Evolutionary conservation across 2,329 filamentous ascomycete species (phyloP), one percentile per base, ranked within the genome.

Genomic region (Neurospora crassa): DNA sequence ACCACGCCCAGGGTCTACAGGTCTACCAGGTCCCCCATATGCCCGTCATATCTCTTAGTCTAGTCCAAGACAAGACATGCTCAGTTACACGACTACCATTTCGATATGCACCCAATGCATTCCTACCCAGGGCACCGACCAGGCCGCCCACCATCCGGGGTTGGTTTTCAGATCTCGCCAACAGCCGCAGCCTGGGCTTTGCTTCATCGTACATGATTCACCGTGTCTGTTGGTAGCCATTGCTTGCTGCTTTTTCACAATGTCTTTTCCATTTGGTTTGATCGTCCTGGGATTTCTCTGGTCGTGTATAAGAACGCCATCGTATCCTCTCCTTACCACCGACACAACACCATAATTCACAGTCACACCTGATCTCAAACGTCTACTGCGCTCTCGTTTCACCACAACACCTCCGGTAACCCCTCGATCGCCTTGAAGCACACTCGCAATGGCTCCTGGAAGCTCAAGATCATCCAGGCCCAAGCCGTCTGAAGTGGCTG

Each of bases 401-500:
- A 29, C 67, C 43, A 41, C 67, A 42, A 34, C 12, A 59, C 41
- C 59, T 40, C 34, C 68, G 41, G 40, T 40, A 67, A 45, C 34
- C 24, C 34, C 59, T 70, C 69, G 69, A 69, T 68, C 40, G 53
- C 53, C 18, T 63, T 8, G 29, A 37, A 37, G 24, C 8, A 37
- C 53, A 63, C 72, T 67, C 75, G 79, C 72, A 67, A 90, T 90
- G 88, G 85, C 87, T 72, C 76, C 76, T 34, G 72, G 76, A 29
- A 78, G 74, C 72, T 76, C 75, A 63, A 77, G 75, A 70, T 83
- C 84, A 68, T 83, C 85, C 70, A 89, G 86, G 80, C 85, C 85
- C 67, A 90, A 89, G 80, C 87, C 89, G 14, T 88, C 90, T 53
- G 90, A 93, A 74, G 88, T 93, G 70, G 91, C 91, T 70, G 87